These are phyloP conservation scores for Trypethelium eluteriae DNA, from an alignment of 495 filamentous ascomycete genomes.

Conservation along the genomic window DNA sequence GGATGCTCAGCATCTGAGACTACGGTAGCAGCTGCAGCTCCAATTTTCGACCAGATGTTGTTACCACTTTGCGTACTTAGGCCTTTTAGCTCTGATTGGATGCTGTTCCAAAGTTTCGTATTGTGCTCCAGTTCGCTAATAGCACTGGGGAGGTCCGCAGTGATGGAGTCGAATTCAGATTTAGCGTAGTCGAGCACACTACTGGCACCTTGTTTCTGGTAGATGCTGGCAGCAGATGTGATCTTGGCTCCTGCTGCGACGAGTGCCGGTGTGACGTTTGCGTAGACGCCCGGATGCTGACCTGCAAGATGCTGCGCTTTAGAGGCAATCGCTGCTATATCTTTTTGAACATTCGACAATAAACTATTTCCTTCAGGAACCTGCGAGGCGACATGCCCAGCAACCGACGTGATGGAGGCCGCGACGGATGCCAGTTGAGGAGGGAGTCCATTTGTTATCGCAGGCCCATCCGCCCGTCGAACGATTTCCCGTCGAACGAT, in stretches of 20 bases:
- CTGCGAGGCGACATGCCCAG: neutral
- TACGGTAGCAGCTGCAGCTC: too few species aligned
- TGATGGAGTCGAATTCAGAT: neutral
- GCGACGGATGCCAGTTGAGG: neutral
- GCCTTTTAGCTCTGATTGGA: too few species aligned
- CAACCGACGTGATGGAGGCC: neutral
- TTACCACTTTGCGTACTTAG: too few species aligned
- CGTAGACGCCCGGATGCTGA: neutral
- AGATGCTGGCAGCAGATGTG: neutral
- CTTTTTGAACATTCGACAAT: neutral
- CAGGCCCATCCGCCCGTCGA: neutral
- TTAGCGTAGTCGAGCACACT: neutral
- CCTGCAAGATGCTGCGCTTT: too few species aligned
- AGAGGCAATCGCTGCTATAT: neutral
- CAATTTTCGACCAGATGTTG: too few species aligned
- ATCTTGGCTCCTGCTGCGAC: neutral
- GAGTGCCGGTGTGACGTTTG: neutral
- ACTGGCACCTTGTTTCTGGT: neutral
- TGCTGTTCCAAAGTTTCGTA: neutral
- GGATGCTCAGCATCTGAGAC: too few species aligned
- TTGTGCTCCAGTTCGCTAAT: neutral
- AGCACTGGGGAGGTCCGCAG: neutral
- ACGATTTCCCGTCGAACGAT: neutral
- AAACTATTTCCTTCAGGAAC: neutral
- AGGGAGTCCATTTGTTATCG: neutral